These are phyloP conservation scores for Daldinia decipiens DNA, from an alignment of 495 filamentous ascomycete genomes.

Conservation along the genomic window DNA sequence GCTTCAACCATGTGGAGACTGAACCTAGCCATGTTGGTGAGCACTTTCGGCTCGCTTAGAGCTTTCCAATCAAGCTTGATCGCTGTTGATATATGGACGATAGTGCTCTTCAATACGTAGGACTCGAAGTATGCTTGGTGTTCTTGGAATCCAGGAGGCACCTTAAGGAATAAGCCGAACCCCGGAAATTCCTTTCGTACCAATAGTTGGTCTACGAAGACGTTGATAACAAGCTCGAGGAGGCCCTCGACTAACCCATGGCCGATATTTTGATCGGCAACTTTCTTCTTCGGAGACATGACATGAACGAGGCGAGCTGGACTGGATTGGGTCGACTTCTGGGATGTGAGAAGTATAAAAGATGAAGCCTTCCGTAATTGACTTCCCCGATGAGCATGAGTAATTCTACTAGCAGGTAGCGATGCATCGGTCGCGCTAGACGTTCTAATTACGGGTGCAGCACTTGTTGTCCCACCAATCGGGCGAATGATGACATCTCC, in stretches of 20 bases:
- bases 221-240: constrained; percentile 75
- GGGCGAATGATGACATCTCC: constrained; percentile 84
- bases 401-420: constrained; percentile 45
- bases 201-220: constrained; percentile 86
- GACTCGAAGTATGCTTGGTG: constrained; percentile 96
- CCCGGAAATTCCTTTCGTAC: constrained; percentile 89
- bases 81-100: constrained; percentile 74
- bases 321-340: constrained; percentile 66
- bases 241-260: constrained; percentile 79
- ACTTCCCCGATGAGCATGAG: constrained; percentile 57
- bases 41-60: constrained; percentile 81
- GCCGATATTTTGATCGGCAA: constrained; percentile 62
- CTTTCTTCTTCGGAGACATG: constrained; percentile 65
- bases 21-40: constrained; percentile 87
- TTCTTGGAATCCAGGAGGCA: constrained; percentile 90
- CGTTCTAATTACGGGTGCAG: constrained; percentile 75
- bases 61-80: constrained; percentile 75
- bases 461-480: constrained; percentile 65
- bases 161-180: constrained; percentile 86
- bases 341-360: constrained; percentile 85
- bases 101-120: constrained; percentile 79
- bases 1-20: constrained; percentile 83
- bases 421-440: constrained; percentile 61
- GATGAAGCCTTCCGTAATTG: constrained; percentile 81
- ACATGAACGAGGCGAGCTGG: constrained; percentile 70